A percentile compares a stretch with the other conserved stretches of the same genome.
Evolutionary conservation across 495 filamentous ascomycete genomes (phyloP).

Genomic region (Hyaloscypha finlandica): DNA sequence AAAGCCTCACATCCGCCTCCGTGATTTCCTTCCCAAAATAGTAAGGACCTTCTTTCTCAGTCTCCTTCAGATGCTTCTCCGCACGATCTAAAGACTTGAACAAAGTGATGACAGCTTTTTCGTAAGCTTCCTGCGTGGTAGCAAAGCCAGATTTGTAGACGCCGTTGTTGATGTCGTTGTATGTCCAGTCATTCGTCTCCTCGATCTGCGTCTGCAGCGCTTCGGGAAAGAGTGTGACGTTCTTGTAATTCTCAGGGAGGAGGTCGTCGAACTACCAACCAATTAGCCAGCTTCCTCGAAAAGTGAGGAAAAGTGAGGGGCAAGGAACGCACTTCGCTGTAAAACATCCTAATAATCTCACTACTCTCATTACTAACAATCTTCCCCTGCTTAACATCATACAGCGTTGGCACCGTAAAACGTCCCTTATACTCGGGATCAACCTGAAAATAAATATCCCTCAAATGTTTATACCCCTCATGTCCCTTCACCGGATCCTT

Average conservation of each 20-base stretch:
- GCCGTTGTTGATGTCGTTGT: conserved; percentile 53
- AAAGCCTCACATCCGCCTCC: conserved; percentile 77
- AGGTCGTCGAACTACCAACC: conserved; percentile 65
- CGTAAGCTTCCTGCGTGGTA: conserved; percentile 74
- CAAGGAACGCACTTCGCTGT: conserved; percentile 38
- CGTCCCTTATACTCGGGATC: conserved; percentile 70
- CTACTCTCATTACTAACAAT: conserved; percentile 86
- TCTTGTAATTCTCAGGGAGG: conserved; percentile 58
- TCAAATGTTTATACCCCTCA: conserved; percentile 57
- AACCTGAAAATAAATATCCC: conserved; percentile 71
- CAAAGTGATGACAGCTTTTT: conserved; percentile 62
- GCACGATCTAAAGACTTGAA: conserved; percentile 72
- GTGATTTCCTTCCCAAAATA: conserved; percentile 71
- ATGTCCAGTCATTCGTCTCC: conserved; percentile 77
- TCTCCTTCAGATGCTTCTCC: conserved; percentile 60
- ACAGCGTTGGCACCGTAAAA: conserved; percentile 80
- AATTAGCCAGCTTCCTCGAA: background rate
- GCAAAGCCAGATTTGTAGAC: conserved; percentile 53
- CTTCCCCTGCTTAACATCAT: conserved; percentile 68
- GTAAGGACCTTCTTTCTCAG: conserved; percentile 51
- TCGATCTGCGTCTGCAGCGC: conserved; percentile 66
- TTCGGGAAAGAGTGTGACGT: conserved; percentile 65
- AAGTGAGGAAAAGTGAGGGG: background rate
- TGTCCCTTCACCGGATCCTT: conserved; percentile 66
- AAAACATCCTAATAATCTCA: conserved; percentile 78